Evolutionary conservation across 2,329 filamentous ascomycete genomes (phyloP).

Genomic region (Fusarium stilboides): DNA sequence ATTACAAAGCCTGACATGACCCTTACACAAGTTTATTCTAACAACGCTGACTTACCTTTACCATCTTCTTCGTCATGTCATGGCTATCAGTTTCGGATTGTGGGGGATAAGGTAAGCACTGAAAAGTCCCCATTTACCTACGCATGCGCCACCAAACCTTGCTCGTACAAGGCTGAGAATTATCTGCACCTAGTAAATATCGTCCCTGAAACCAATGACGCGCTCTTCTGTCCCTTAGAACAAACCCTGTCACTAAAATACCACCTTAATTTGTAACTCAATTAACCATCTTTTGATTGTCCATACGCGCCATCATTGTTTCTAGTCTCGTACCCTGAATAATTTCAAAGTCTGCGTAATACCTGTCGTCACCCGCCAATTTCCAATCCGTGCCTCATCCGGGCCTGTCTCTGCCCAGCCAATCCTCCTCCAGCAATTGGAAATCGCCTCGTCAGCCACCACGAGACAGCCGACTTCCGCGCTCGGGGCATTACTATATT

Average conservation of each 20-base stretch:
- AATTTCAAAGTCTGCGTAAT: slow-evolving; percentile 3
- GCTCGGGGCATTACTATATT: not conserved
- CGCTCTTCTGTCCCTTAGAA: slow-evolving; percentile 33
- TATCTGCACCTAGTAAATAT: not conserved
- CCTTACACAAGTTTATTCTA: not conserved
- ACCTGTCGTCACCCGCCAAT: slow-evolving; percentile 9
- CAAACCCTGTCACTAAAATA: slow-evolving; percentile 23
- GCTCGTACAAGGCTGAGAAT: slow-evolving; percentile 36
- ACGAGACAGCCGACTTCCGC: not conserved
- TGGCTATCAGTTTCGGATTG: slow-evolving; percentile 33
- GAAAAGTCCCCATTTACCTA: not conserved
- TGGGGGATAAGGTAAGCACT: slow-evolving; percentile 26
- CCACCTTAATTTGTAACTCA: slow-evolving; percentile 12
- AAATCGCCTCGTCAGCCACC: slow-evolving; percentile 34
- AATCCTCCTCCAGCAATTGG: slow-evolving; percentile 42
- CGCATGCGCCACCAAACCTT: slow-evolving; percentile 6
- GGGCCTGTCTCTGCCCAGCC: not conserved
- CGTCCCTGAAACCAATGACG: slow-evolving; percentile 44
- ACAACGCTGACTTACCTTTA: slow-evolving; percentile 7
- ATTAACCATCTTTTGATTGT: slow-evolving; percentile 13
- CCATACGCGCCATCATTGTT: slow-evolving; percentile 15
- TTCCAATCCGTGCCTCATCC: not conserved
- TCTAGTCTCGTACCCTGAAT: slow-evolving; percentile 5
- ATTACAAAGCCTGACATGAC: not conserved
- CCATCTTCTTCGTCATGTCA: slow-evolving; percentile 27